Evolutionary conservation across 805 yeast species (phyloP).

Genomic region (Saccharomycopsis sp.): DNA sequence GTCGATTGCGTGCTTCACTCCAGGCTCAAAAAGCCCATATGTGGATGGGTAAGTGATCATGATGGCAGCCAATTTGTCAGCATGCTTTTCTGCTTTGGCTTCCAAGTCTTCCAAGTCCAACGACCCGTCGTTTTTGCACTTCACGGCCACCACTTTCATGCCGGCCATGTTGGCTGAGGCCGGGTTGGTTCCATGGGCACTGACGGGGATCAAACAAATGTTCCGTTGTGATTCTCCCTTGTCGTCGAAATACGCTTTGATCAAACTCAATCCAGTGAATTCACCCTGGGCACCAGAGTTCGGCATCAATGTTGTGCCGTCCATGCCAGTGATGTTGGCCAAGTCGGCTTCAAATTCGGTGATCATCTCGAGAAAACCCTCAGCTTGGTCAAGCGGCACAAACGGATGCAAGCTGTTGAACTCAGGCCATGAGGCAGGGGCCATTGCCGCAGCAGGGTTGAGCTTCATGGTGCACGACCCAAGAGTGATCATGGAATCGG

Average conservation of each 20-base stretch:
- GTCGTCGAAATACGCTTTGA: constrained; percentile 63
- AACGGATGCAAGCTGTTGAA: constrained; percentile 86
- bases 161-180: constrained; percentile 99
- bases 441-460: constrained; percentile 92
- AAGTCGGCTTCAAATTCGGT: constrained; percentile 73
- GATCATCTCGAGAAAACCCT: constrained; percentile 72
- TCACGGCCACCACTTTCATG: constrained; percentile 83
- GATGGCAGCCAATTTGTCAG: constrained; percentile 69
- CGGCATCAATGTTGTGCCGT: constrained; percentile 86
- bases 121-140: constrained; percentile 79
- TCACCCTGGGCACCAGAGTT: constrained; percentile 99
- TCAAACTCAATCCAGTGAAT: constrained; percentile 85
- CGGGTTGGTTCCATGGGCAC: constrained; percentile 98
- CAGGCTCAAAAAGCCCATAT: constrained; percentile 92
- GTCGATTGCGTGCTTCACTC: constrained; percentile 77
- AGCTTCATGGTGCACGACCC: constrained; percentile 98
- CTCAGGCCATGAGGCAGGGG: constrained; percentile 90
- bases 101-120: constrained; percentile 71
- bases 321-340: constrained; percentile 88
- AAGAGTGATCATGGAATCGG: constrained; percentile 93
- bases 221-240: constrained; percentile 67
- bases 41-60: constrained; percentile 99
- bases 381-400: constrained; percentile 82
- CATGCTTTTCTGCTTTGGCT: constrained; percentile 61
- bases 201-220: constrained; percentile 88